A percentile compares a stretch with the other conserved stretches of the same genome.
Evolutionary conservation across 2,329 filamentous ascomycete genomes (phyloP).

Genomic region (Didymella exigua): DNA sequence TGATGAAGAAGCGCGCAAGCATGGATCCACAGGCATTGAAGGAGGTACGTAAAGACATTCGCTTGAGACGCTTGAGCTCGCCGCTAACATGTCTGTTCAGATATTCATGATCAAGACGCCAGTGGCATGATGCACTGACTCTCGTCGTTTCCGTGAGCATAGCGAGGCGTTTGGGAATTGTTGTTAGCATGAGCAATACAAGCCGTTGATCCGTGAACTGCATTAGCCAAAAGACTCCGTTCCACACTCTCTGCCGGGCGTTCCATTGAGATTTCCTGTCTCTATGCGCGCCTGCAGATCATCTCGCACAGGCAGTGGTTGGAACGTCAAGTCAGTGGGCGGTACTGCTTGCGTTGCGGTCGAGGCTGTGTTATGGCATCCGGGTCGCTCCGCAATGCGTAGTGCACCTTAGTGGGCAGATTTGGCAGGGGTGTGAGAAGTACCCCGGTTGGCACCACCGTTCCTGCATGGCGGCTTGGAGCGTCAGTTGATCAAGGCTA

Average conservation of each 20-base stretch:
- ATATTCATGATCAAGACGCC: slow-evolving; percentile 49
- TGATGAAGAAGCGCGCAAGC: slow-evolving; percentile 83
- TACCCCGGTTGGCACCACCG: slow-evolving; percentile 4
- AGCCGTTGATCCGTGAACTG: neutral
- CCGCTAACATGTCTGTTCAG: slow-evolving; percentile 26
- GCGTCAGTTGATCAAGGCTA: slow-evolving; percentile 13
- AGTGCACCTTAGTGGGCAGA: neutral
- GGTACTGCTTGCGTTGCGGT: slow-evolving; percentile 5
- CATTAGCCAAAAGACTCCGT: no score
- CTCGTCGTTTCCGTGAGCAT: slow-evolving; percentile 26
- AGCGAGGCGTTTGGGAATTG: slow-evolving; percentile 39
- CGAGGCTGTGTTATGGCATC: slow-evolving; percentile 17
- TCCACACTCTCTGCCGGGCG: no score
- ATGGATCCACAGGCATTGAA: slow-evolving; percentile 82
- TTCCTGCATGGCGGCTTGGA: slow-evolving; percentile 17
- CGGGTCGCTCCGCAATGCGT: neutral
- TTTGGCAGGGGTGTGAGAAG: slow-evolving; percentile 15
- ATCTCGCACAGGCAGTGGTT: neutral
- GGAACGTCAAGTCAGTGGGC: no score
- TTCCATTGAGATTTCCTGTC: no score
- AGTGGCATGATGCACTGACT: slow-evolving; percentile 7
- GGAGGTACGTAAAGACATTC: slow-evolving; percentile 65
- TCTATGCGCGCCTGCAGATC: no score
- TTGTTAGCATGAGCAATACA: neutral
- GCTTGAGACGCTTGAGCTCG: neutral